Conservation (phyloP, 768 basidiomycete genomes). For the Cyclocybe cylindracea region DNA sequence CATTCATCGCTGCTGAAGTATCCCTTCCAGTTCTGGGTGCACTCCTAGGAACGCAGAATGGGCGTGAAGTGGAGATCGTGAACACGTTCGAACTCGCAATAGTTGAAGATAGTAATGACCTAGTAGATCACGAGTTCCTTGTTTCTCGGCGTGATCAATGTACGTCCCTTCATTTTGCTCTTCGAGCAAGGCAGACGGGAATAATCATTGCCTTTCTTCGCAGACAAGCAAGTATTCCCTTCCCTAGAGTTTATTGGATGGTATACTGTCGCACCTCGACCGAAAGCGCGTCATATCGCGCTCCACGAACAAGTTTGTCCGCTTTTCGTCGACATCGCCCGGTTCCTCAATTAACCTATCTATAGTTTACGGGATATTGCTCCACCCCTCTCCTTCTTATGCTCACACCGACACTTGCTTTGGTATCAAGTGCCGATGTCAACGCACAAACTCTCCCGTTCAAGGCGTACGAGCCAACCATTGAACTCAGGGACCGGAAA, state of each 20-base stretch:
- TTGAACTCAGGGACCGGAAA: conserved; percentile 80
- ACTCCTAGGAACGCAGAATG: conserved; percentile 90
- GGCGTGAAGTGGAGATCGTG: conserved; percentile 94
- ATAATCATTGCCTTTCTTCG: conserved; percentile 4
- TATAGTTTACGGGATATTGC: conserved; percentile 80
- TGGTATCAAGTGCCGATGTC: conserved; percentile 46
- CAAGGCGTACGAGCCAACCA: conserved; percentile 89
- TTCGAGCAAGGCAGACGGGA: neutral
- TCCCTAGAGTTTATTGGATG: conserved; percentile 97
- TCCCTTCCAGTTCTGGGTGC: conserved; percentile 78
- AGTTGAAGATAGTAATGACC: conserved; percentile 47
- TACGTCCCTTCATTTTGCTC: conserved; percentile 22
- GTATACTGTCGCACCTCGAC: conserved; percentile 86
- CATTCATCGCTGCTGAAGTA: conserved; percentile 4
- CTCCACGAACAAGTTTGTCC: conserved; percentile 82
- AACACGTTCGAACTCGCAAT: conserved; percentile 93
- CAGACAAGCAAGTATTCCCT: conserved; percentile 98
- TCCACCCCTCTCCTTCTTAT: conserved; percentile 89
- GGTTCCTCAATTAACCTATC: neutral
- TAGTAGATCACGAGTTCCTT: conserved; percentile 82
- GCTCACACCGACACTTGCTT: conserved; percentile 55
- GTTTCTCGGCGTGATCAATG: conserved; percentile 88
- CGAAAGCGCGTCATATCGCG: conserved; percentile 72
- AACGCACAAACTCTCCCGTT: conserved; percentile 82
- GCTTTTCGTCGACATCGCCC: neutral